phyloP scores from a whole-genome alignment of 345 rosid species.

The Eucalyptus erythrocorys region DNA sequence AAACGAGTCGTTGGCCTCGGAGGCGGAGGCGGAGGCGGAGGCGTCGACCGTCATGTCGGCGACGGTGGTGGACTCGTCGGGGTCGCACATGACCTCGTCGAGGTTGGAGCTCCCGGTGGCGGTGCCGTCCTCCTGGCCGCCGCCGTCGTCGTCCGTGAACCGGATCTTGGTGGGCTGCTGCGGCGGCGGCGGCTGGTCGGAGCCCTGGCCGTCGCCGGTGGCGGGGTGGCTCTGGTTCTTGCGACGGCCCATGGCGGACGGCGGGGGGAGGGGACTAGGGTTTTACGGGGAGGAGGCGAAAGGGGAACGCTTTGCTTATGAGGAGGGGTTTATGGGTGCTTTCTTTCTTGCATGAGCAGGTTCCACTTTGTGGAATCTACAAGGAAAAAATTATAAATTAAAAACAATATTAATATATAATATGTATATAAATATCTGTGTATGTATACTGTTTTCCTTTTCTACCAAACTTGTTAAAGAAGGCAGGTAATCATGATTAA shows the following conservation, averaged over 20 bases:
- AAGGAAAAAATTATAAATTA: neutral
- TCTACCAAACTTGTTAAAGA: neutral
- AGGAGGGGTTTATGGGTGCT: neutral
- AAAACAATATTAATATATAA: neutral
- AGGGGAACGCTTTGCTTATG: neutral
- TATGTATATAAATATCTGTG: fast-evolving
- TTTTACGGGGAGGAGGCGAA: neutral
- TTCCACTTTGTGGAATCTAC: neutral
- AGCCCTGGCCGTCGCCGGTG: neutral
- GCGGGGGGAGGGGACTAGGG: neutral
- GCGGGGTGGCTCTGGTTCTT: neutral
- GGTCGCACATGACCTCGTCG: conserved; percentile 14
- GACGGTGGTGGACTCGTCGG: conserved; percentile 5
- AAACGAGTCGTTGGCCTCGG: conserved; percentile 18
- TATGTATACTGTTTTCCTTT: neutral
- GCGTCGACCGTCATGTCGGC: conserved; percentile 10
- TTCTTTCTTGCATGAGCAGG: neutral
- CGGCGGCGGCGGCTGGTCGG: conserved; percentile 5
- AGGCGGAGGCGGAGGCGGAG: conserved; percentile 2
- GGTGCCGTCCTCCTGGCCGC: neutral
- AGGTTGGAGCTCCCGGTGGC: conserved; percentile 22
- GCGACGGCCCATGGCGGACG: conserved; percentile 3
- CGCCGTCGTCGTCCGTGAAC: conserved; percentile 22
- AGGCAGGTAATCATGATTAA: neutral
- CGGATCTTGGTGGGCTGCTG: conserved; percentile 30